Evolutionary conservation across 345 rosid species (phyloP).

Genomic region (Conringia planisiliqua): DNA sequence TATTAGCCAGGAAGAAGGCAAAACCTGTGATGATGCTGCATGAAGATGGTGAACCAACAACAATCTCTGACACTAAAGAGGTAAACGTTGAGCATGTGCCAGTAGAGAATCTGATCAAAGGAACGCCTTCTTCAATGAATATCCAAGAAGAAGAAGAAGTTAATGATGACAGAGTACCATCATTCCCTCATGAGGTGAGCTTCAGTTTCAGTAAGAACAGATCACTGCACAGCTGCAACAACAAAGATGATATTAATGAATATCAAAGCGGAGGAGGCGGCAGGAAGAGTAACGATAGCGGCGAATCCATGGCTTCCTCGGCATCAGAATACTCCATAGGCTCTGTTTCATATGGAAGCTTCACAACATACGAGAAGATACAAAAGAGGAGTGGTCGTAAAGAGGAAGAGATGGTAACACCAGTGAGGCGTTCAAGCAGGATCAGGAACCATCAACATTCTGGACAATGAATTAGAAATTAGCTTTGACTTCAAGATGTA

Average conservation of each 20-base stretch:
- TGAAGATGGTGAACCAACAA: constrained; percentile 21
- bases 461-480: constrained; percentile 29
- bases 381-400: constrained; percentile 55
- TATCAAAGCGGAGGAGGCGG: constrained; percentile 44
- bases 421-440: constrained; percentile 88
- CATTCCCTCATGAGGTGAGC: constrained; percentile 35
- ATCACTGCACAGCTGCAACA: constrained; percentile 32
- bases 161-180: constrained; percentile 28
- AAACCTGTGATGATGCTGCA: constrained; percentile 7
- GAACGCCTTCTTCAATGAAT: constrained; percentile 33
- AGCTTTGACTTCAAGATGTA: background rate
- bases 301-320: constrained; percentile 66
- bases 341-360: constrained; percentile 70
- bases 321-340: constrained; percentile 62
- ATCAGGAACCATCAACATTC: constrained; percentile 50
- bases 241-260: constrained; percentile 20
- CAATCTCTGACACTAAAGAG: constrained; percentile 4
- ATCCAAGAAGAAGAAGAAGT: constrained; percentile 37
- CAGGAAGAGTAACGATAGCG: constrained; percentile 37
- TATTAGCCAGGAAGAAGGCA: constrained; percentile 38
- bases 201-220: constrained; percentile 47
- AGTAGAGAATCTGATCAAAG: constrained; percentile 26
- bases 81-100: constrained; percentile 4
- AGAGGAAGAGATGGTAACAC: constrained; percentile 56
- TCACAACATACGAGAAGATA: constrained; percentile 76